Evolutionary conservation across 2,329 filamentous ascomycete species (phyloP).

Genomic region (Fusarium sp.): DNA sequence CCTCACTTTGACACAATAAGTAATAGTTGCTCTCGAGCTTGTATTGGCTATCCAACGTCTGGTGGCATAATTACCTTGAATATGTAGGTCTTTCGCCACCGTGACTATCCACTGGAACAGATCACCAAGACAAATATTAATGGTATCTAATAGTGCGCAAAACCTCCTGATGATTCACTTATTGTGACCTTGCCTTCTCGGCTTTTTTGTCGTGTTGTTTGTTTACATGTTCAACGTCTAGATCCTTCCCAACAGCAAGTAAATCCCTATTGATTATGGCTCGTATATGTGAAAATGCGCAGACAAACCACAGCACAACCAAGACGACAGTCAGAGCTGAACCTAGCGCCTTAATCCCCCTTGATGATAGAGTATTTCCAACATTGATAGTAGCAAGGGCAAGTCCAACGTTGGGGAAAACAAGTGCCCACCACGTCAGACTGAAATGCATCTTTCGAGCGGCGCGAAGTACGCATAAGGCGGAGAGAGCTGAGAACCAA

Average conservation of each 20-base stretch:
- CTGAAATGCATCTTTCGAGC: conserved; percentile 5
- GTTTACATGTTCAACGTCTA: conserved; percentile 11
- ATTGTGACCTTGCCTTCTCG: background rate
- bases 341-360: background rate
- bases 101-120: too few relatives aligned
- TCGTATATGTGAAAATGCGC: background rate
- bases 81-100: too few relatives aligned
- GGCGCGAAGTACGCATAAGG: background rate
- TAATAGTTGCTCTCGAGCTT: too few relatives aligned
- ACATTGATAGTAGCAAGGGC: conserved; percentile 18
- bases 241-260: conserved; percentile 18
- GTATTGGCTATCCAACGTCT: too few relatives aligned
- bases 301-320: conserved; percentile 14
- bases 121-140: too few relatives aligned
- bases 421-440: conserved; percentile 14
- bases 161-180: too few relatives aligned
- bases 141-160: too few relatives aligned
- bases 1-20: too few relatives aligned
- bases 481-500: conserved; percentile 11
- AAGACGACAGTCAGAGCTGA: background rate
- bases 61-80: too few relatives aligned
- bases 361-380: background rate
- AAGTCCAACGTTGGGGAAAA: conserved; percentile 21
- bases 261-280: background rate
- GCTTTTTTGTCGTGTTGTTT: conserved; percentile 5